Conservation (phyloP, 768 basidiomycete genomes). For the Mycena latifolia region DNA sequence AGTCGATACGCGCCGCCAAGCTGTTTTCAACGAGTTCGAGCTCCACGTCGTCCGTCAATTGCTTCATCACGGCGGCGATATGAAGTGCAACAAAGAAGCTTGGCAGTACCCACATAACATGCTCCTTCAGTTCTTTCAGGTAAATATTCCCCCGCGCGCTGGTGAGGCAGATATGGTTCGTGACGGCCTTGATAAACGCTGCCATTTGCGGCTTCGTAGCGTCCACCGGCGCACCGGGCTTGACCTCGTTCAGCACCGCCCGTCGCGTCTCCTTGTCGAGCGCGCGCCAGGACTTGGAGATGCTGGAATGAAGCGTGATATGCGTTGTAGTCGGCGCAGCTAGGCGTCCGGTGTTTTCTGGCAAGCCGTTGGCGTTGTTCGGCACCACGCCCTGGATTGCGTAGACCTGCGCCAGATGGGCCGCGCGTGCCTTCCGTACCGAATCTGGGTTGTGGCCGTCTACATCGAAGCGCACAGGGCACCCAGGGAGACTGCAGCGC, state of each 20-base stretch:
- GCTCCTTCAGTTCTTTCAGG: neutral
- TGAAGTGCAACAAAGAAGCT: slow-evolving; percentile 35
- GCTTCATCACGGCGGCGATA: slow-evolving; percentile 32
- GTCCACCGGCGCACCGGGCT: slow-evolving; percentile 1
- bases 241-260: slow-evolving; percentile 16
- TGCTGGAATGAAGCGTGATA: slow-evolving; percentile 26
- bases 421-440: slow-evolving; percentile 28
- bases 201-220: slow-evolving; percentile 6
- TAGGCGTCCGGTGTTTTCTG: slow-evolving; percentile 32
- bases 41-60: slow-evolving; percentile 27
- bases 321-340: slow-evolving; percentile 30
- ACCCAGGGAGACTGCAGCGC: slow-evolving; percentile 22
- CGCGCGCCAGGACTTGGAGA: slow-evolving; percentile 32
- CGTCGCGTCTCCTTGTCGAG: slow-evolving; percentile 25
- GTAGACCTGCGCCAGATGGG: slow-evolving; percentile 28
- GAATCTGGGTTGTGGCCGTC: slow-evolving; percentile 18
- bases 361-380: slow-evolving; percentile 23
- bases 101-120: slow-evolving; percentile 29
- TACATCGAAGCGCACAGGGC: slow-evolving; percentile 31
- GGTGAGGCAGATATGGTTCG: slow-evolving; percentile 27
- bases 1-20: slow-evolving; percentile 29
- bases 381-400: slow-evolving; percentile 24
- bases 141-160: slow-evolving; percentile 31
- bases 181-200: slow-evolving; percentile 1
- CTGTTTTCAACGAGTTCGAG: slow-evolving; percentile 29